Percentiles rank a stretch among this genome's conserved stretches.
These are phyloP conservation scores for Phanerochaete carnosa DNA, from an alignment of 768 basidiomycete genomes.

Conservation along the genomic window DNA sequence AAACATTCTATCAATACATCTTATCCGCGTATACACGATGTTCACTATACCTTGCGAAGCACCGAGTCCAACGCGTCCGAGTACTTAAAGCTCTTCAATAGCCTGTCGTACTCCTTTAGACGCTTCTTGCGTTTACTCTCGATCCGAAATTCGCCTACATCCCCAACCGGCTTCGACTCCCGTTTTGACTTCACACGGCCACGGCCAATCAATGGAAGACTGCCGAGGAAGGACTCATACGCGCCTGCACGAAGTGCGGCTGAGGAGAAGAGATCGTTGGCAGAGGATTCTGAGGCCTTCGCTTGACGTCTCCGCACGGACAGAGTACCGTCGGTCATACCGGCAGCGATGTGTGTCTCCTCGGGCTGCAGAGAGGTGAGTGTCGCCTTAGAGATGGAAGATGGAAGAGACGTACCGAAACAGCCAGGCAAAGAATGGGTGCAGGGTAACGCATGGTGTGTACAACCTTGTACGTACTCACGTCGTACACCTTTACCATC, in stretches of 20 bases:
- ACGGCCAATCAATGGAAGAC: slow-evolving; percentile 53
- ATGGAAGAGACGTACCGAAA: slow-evolving; percentile 65
- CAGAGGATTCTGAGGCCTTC: slow-evolving; percentile 57
- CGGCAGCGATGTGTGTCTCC: slow-evolving; percentile 93
- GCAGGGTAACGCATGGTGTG: slow-evolving; percentile 99
- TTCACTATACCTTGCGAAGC: slow-evolving; percentile 67
- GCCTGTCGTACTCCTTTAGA: slow-evolving; percentile 83
- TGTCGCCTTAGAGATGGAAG: no score
- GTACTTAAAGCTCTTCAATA: slow-evolving; percentile 92
- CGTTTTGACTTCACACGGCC: slow-evolving; percentile 48
- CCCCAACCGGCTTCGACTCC: slow-evolving; percentile 49
- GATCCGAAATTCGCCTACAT: slow-evolving; percentile 74
- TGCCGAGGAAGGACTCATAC: slow-evolving; percentile 65
- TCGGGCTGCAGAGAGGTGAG: slow-evolving; percentile 62
- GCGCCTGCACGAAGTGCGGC: slow-evolving; percentile 49
- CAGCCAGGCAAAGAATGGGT: slow-evolving; percentile 82
- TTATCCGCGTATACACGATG: not conserved
- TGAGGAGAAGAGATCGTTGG: slow-evolving; percentile 31
- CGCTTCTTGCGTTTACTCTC: slow-evolving; percentile 67
- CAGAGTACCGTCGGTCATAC: slow-evolving; percentile 98
- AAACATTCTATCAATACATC: not conserved
- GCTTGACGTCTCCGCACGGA: slow-evolving; percentile 88
- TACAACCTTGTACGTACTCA: slow-evolving; percentile 88
- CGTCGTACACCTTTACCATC: slow-evolving; percentile 98
- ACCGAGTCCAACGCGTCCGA: slow-evolving; percentile 92